Conservation (phyloP, 495 filamentous ascomycete genomes). For the Daldinia decipiens region DNA sequence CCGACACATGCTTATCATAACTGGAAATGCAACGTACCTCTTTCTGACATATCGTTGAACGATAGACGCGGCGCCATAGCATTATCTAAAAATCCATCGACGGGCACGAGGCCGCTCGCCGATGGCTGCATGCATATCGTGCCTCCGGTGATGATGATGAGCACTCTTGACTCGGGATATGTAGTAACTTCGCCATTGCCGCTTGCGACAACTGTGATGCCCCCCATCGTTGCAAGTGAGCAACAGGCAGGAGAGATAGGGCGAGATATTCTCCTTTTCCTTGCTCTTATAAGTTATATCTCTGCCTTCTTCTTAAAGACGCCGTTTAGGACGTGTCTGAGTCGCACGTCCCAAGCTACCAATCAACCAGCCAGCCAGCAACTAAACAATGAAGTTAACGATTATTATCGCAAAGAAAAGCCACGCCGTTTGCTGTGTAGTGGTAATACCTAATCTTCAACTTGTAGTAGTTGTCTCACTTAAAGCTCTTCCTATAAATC, state of each 20-base stretch:
- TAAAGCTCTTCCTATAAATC: slow-evolving; percentile 2
- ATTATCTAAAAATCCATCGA: slow-evolving; percentile 81
- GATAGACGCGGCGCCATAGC: slow-evolving; percentile 84
- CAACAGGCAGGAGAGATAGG: not conserved
- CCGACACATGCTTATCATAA: not conserved
- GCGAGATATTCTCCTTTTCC: not conserved
- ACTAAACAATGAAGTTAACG: not conserved
- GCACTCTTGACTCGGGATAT: slow-evolving; percentile 77
- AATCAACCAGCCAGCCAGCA: not conserved
- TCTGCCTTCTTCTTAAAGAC: not conserved
- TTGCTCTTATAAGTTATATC: slow-evolving; percentile 2
- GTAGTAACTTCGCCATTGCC: slow-evolving; percentile 46
- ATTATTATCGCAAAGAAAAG: too few species aligned
- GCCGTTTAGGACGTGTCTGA: not conserved
- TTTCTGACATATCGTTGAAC: slow-evolving; percentile 87
- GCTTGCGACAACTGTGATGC: slow-evolving; percentile 23
- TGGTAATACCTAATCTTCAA: too few species aligned
- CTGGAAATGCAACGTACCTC: slow-evolving; percentile 50
- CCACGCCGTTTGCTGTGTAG: too few species aligned
- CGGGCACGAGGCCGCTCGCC: slow-evolving; percentile 72
- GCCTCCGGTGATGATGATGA: slow-evolving; percentile 94
- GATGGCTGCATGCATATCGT: slow-evolving; percentile 94
- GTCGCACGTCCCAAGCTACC: not conserved
- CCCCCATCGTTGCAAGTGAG: slow-evolving; percentile 29
- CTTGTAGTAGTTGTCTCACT: not conserved